Percentiles rank a stretch among this genome's conserved stretches.
These are phyloP conservation scores for Plectosphaerella cucumerina DNA, from an alignment of 2,329 filamentous ascomycete species.

Conservation along the genomic window DNA sequence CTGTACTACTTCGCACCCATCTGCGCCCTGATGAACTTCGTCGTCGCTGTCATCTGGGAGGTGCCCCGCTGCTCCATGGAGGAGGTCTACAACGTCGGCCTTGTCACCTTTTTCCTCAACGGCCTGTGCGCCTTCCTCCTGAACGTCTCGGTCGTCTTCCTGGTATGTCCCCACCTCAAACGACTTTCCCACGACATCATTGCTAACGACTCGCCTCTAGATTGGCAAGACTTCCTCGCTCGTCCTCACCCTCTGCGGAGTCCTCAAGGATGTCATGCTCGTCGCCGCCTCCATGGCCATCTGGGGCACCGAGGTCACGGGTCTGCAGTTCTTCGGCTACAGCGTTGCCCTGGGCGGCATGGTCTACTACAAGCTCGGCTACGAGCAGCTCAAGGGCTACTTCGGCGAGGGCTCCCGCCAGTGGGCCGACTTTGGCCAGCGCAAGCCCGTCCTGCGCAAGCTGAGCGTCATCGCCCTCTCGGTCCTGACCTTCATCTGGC, in stretches of 20 bases:
- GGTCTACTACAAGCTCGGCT: constrained; percentile 82
- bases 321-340: constrained; percentile 80
- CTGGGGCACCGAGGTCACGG: constrained; percentile 71
- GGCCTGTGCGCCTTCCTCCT: constrained; percentile 75
- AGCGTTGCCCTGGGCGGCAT: constrained; percentile 74
- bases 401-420: constrained; percentile 66
- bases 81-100: constrained; percentile 70
- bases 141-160: constrained; percentile 81
- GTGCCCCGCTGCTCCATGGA: constrained; percentile 63
- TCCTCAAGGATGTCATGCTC: constrained; percentile 83
- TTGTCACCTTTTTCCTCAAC: constrained; percentile 69
- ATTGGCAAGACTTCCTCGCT: constrained; percentile 86
- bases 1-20: constrained; percentile 88
- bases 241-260: constrained; percentile 80
- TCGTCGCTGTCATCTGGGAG: constrained; percentile 70
- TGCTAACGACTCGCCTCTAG: constrained; percentile 33
- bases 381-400: constrained; percentile 79
- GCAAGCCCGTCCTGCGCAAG: constrained; percentile 74
- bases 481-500: constrained; percentile 61
- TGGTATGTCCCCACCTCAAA: constrained; percentile 53
- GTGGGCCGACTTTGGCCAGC: constrained; percentile 82
- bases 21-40: constrained; percentile 76
- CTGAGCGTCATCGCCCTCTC: constrained; percentile 63
- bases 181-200: not conserved
- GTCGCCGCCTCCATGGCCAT: constrained; percentile 77